A percentile compares a stretch with the other conserved stretches of the same genome.
phyloP scores from a whole-genome alignment of 768 basidiomycete species.

The Epithele typhae region DNA sequence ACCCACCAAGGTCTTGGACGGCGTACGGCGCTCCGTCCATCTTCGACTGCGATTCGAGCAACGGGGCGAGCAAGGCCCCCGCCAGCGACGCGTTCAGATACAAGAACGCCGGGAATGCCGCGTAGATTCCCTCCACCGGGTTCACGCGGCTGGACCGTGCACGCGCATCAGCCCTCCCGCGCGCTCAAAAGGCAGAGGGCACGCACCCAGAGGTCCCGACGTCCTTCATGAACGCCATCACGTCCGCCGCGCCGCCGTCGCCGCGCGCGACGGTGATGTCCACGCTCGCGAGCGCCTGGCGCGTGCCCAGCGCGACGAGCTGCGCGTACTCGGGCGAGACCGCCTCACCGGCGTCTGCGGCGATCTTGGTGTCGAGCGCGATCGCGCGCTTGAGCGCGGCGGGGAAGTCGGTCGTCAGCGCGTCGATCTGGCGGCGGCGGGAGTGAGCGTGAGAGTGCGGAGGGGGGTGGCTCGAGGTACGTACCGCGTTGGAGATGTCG shows the following conservation, averaged over 20 bases:
- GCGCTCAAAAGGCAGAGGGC: no score
- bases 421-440: constrained; percentile 5
- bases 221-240: background rate
- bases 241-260: constrained; percentile 12
- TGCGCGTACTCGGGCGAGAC: constrained; percentile 17
- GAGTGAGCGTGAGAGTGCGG: background rate
- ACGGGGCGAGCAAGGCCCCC: constrained; percentile 19
- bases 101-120: constrained; percentile 25
- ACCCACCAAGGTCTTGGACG: constrained; percentile 22
- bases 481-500: background rate
- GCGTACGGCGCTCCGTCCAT: constrained; percentile 18
- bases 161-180: no score
- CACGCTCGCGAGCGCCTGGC: constrained; percentile 21
- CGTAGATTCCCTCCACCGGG: constrained; percentile 28
- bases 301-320: constrained; percentile 19
- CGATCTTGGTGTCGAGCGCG: constrained; percentile 17
- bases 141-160: constrained; percentile 25
- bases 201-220: background rate
- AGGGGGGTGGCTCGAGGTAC: background rate
- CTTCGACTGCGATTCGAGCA: constrained; percentile 20
- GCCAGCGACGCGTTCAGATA: constrained; percentile 26
- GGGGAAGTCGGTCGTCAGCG: constrained; percentile 16
- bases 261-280: constrained; percentile 21
- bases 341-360: constrained; percentile 5
- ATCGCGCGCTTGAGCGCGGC: constrained; percentile 14